Percentiles rank a stretch among this genome's conserved stretches.
These are phyloP conservation scores for Trichoderma sp. DNA, from an alignment of 2,329 filamentous ascomycete species.

Conservation along the genomic window DNA sequence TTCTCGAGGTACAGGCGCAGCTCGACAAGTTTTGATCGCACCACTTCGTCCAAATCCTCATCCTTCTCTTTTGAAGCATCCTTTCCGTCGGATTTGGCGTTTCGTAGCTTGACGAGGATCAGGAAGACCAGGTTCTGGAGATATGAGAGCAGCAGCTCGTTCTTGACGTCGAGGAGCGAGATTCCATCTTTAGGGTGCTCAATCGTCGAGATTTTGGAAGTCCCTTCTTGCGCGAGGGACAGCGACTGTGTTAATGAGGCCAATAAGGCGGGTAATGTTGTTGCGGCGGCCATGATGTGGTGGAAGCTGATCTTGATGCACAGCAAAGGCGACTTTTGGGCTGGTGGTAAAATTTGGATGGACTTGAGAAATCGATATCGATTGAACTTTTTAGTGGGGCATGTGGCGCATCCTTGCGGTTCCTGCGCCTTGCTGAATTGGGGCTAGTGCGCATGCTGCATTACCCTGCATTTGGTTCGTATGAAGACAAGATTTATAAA, in stretches of 20 bases:
- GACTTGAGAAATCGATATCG: conserved; percentile 15
- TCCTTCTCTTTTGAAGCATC: conserved; percentile 38
- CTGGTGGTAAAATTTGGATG: conserved; percentile 14
- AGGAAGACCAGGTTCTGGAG: conserved; percentile 91
- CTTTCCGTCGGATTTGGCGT: conserved; percentile 42
- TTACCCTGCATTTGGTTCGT: not conserved
- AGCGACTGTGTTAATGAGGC: conserved; percentile 62
- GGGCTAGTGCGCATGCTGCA: not conserved
- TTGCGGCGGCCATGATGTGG: conserved; percentile 52
- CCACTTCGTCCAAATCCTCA: conserved; percentile 62
- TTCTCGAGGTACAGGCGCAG: conserved; percentile 91
- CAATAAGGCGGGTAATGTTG: conserved; percentile 54
- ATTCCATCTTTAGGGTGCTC: conserved; percentile 83
- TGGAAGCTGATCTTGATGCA: conserved; percentile 6
- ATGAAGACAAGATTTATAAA: no score
- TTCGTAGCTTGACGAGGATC: conserved; percentile 78
- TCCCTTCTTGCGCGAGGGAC: conserved; percentile 67
- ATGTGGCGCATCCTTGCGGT: conserved; percentile 1
- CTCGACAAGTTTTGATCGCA: conserved; percentile 86
- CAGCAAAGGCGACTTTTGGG: not conserved
- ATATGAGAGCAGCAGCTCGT: conserved; percentile 95
- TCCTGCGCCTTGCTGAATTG: not conserved
- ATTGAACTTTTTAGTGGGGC: conserved; percentile 26
- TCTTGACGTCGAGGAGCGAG: conserved; percentile 93
- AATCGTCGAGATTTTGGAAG: conserved; percentile 64